Percentiles rank a stretch among this genome's conserved stretches.
Conservation (phyloP, 192 early-diverging fungal species). For the Backusella psychrophila region DNA sequence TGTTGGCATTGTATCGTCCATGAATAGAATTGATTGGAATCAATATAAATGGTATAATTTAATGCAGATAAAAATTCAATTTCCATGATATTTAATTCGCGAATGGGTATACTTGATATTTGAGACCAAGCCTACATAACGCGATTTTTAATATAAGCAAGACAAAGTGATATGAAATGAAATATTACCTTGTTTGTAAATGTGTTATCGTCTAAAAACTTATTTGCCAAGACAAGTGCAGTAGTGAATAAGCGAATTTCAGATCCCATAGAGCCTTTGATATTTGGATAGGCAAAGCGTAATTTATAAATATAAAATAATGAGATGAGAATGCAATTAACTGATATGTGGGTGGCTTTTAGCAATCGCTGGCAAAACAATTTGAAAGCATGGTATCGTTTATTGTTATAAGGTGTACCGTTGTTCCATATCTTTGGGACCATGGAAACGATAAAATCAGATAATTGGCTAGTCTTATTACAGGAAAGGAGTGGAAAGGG, state of each 20-base stretch:
- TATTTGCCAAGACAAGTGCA: conserved; percentile 82
- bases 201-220: conserved; percentile 86
- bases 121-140: conserved; percentile 68
- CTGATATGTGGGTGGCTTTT: conserved; percentile 56
- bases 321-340: conserved; percentile 55
- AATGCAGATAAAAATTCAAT: conserved; percentile 82
- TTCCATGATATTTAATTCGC: conserved; percentile 85
- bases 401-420: not conserved
- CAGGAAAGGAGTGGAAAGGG: conserved; percentile 1
- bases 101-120: conserved; percentile 74
- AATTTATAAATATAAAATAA: conserved; percentile 65
- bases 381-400: conserved; percentile 32
- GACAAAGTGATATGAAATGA: not conserved
- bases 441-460: conserved; percentile 32
- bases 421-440: conserved; percentile 39
- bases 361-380: conserved; percentile 53
- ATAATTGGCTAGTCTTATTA: conserved; percentile 22
- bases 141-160: too few relatives aligned
- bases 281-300: conserved; percentile 49
- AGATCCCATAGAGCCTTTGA: conserved; percentile 64
- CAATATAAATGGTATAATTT: conserved; percentile 70
- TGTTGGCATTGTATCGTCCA: conserved; percentile 51
- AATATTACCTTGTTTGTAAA: conserved; percentile 69
- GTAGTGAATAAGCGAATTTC: conserved; percentile 84
- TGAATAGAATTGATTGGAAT: conserved; percentile 63